Base-by-base conservation (phyloP, 495 filamentous ascomycete species). In the Talaromyces stipitatus region DNA sequence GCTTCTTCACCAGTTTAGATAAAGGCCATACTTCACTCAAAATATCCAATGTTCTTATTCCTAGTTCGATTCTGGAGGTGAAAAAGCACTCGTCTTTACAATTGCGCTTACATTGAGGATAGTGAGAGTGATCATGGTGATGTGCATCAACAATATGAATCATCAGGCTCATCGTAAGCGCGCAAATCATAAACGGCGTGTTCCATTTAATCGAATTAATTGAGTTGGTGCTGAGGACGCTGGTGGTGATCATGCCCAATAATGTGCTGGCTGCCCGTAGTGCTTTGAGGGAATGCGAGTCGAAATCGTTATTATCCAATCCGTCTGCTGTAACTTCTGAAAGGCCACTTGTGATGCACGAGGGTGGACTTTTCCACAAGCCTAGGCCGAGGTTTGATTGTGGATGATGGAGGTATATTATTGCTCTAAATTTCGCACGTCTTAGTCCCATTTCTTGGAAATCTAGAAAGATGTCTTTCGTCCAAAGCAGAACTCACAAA, bases 161-260 rank as follows among this genome's bases (percentile, higher is more conserved):
- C 2, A 78, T 66, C 2, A 72, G 68, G 12, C 66, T 70, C 60
- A 79, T 69, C 29, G 75, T 70, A 38, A 91, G 70, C 6, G 87
- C 82, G 65, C 87, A 91, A 3, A 82, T 87, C 69, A 90, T 87
- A 68, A 92, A 89, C 26, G 89, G 87, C 14, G 32, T 36, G 14
- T n/a, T 36, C 2, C 32, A 36, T 36, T 36, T 12, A 36, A 36
- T n/a, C 14, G 32, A 4, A 36, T 9, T 12, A n/a, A 36, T n/a
- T 16, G 32, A 36, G 32, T 5, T 36, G 2, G 32, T 88, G 87
- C 6, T 86, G 87, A 67, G 90, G 86, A 54, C 73, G 78, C 6
- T 79, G 16, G 90, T 82, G 12, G 85, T 88, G 43, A 89, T 81
- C 54, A 94, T 82, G 59, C 82, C 79, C 32, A 81, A 83, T 59